Percentiles rank a stretch among this genome's conserved stretches.
phyloP scores from a whole-genome alignment of 2,329 filamentous ascomycete species.

The Pseudogymnoascus destructans region DNA sequence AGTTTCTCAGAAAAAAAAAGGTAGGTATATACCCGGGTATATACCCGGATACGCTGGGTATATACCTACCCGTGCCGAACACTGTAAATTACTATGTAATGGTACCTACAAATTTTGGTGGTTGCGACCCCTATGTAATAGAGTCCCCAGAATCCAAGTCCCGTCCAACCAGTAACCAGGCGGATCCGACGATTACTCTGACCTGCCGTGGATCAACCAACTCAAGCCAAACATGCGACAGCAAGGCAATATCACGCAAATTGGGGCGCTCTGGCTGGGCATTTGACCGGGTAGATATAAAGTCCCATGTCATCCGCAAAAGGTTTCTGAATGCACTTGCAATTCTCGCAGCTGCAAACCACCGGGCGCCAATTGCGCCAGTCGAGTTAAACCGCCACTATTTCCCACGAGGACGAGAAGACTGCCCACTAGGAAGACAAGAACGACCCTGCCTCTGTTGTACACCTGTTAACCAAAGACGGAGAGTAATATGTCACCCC shows the following conservation, averaged over 20 bases:
- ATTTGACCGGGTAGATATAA: background rate
- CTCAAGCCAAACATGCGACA: background rate
- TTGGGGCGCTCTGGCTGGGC: background rate
- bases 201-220: background rate
- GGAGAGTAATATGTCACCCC: conserved; percentile 8
- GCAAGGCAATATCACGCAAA: background rate
- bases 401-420: conserved; percentile 8
- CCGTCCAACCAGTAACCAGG: background rate
- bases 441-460: background rate
- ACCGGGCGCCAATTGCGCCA: background rate
- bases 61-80: too few relatives aligned
- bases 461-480: background rate
- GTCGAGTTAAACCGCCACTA: background rate
- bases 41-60: too few relatives aligned
- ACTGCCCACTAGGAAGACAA: background rate
- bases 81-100: too few relatives aligned
- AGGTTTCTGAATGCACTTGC: background rate
- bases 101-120: too few relatives aligned
- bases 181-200: too few relatives aligned
- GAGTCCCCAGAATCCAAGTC: conserved; percentile 1
- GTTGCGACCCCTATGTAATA: too few relatives aligned
- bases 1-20: too few relatives aligned
- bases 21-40: too few relatives aligned
- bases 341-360: background rate
- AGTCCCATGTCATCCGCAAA: background rate